Evolutionary conservation across 2,329 filamentous ascomycete genomes (phyloP).

Genomic region (Colletotrichum sp.): DNA sequence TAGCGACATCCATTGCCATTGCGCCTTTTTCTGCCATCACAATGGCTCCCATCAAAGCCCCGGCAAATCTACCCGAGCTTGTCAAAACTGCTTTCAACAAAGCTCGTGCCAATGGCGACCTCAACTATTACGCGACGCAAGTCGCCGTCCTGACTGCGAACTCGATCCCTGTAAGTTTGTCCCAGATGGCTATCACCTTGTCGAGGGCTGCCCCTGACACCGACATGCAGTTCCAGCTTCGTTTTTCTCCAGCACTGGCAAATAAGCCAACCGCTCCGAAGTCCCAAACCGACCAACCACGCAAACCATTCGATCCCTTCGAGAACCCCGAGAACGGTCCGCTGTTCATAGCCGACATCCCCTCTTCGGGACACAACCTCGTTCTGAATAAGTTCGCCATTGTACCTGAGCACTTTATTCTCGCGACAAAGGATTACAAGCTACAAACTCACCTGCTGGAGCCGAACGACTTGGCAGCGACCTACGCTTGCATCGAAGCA

Average conservation of each 20-base stretch:
- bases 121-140: conserved; percentile 61
- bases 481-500: conserved; percentile 65
- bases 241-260: conserved; percentile 72
- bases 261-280: conserved; percentile 64
- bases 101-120: conserved; percentile 51
- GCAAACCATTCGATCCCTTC: conserved; percentile 66
- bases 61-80: conserved; percentile 54
- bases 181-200: background rate
- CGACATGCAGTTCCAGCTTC: conserved; percentile 68
- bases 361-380: conserved; percentile 59
- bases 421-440: conserved; percentile 68
- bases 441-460: conserved; percentile 70
- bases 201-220: background rate
- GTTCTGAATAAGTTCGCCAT: conserved; percentile 80
- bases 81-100: conserved; percentile 54
- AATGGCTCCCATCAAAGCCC: conserved; percentile 47
- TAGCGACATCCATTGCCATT: background rate
- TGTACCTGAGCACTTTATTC: conserved; percentile 74
- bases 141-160: conserved; percentile 52
- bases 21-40: background rate
- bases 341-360: conserved; percentile 58
- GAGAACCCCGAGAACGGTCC: conserved; percentile 59
- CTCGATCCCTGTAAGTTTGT: conserved; percentile 44
- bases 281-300: conserved; percentile 36
- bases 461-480: conserved; percentile 62